Evolutionary conservation across 768 basidiomycete genomes (phyloP).

Genomic region (Myochromella boudieri): DNA sequence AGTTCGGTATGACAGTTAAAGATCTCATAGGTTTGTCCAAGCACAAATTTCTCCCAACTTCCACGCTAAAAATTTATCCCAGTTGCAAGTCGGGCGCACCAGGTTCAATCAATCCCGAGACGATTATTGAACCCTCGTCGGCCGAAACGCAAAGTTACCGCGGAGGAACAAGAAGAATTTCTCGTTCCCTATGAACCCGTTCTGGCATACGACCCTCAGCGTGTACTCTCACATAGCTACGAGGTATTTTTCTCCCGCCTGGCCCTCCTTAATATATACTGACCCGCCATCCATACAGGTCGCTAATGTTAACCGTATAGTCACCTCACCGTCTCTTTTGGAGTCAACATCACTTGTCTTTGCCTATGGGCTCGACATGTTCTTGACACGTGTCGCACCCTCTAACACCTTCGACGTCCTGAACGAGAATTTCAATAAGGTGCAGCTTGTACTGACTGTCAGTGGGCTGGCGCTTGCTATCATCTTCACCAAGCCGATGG

Average conservation of each 20-base stretch:
- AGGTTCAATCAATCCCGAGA: conserved; percentile 73
- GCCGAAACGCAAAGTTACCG: conserved; percentile 71
- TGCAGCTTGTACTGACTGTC: conserved; percentile 84
- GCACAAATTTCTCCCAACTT: neutral
- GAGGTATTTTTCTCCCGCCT: conserved; percentile 27
- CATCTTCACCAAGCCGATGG: conserved; percentile 79
- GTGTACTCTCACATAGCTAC: conserved; percentile 50
- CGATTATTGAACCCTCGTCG: conserved; percentile 81
- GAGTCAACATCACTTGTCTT: conserved; percentile 93
- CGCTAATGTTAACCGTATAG: conserved; percentile 62
- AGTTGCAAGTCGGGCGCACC: conserved; percentile 79
- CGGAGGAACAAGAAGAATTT: conserved; percentile 81
- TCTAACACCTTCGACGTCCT: conserved; percentile 93
- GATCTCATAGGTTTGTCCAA: conserved; percentile 79
- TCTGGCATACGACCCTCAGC: conserved; percentile 65
- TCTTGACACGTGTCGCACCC: conserved; percentile 81
- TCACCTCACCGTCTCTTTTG: conserved; percentile 80
- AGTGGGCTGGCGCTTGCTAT: conserved; percentile 72
- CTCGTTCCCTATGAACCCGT: conserved; percentile 84
- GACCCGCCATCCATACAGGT: conserved; percentile 43
- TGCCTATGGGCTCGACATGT: conserved; percentile 86
- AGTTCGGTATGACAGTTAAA: conserved; percentile 84
- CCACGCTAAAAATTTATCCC: neutral
- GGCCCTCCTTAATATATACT: neutral
- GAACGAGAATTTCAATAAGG: conserved; percentile 91